Evolutionary conservation across 2,329 filamentous ascomycete genomes (phyloP), one percentile per base, ranked within the genome.

Genomic region (Xylariales sp.): DNA sequence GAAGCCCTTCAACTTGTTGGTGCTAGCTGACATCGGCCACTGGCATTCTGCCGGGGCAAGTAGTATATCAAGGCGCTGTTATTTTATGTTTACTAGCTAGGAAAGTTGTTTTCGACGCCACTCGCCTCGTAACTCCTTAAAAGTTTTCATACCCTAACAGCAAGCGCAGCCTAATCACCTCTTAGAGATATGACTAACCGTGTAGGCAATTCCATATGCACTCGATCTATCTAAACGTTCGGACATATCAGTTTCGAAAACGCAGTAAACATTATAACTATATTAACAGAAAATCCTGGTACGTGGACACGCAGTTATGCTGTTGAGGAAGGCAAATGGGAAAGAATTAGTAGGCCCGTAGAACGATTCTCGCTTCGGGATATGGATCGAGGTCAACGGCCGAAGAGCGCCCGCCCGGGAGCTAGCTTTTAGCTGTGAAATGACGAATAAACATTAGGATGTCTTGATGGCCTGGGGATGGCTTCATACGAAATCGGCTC

Each of bases 141-240:
- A 60, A 60, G 55, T 67, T 5, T 50, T 5, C 7, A 59, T 49
- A 10, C 12, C 45, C 9, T 14, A 49, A 52, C 49, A 10, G 5
- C 3, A 32, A 50, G 5, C 10, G 30, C 2, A 1, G 1, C 18
- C 32, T 45, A 9, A n/a, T 46, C 4, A 3, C 14, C 12, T 14
- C 30, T 36, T 0, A 32, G 6, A 39, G 3, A 14, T 16, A 18
- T 55, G 9, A 50, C 41, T 61, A 32, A 57, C 34, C 6, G 48
- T 65, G 18, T 48, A 68, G 1, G 65, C 62, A 0, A 57, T 68
- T 10, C 18, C 5, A 14, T 61, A 65, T 32, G 65, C 65, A 18
- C 30, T 67, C 14, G 55, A 61, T 14, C 23, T 62, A 39, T 48
- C 57, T 12, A 50, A 28, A 56, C 28, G 16, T n/a, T 61, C 2